Evolutionary conservation across 2,329 filamentous ascomycete species (phyloP), one percentile per base, ranked within the genome.

Genomic region (Tolypocladium tropicale): DNA sequence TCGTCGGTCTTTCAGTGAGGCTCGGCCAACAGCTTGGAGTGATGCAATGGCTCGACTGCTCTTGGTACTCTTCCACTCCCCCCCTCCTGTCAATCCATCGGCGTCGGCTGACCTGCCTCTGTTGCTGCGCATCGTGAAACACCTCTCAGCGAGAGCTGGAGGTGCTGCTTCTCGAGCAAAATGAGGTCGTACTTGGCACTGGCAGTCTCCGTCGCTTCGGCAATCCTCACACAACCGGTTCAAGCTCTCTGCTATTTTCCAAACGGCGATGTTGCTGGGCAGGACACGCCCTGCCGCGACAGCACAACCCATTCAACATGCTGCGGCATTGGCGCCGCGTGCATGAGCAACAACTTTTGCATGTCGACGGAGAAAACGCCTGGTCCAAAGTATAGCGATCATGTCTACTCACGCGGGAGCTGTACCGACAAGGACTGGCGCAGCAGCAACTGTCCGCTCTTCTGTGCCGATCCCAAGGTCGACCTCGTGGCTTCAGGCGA

Each of bases 261-360:
- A 7, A 61, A 68, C 58, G 66, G 69, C 11, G 55, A 56, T 21
- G 37, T 67, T 14, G 61, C 68, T 7, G 53, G 59, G 7, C 61
- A 67, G 52, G 66, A 73, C 57, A 60, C 60, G 0, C 66, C 70
- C 1, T 74, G 70, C 57, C 57, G 51, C 9, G 59, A 64, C 50
- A 60, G 58, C 39, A 65, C 61, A 1, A 53, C 54, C 2, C 59
- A 69, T 32, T 66, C 70, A 0, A 58, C 63, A 1, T 73, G 70
- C 59, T 73, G 70, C 56, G 68, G 68, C 2, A 63, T 65, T n/a
- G 69, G 67, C 9, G 72, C 67, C 50, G 70, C 69, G 1, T 74
- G 71, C 55, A 59, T 71, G 3, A 67, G 63, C 33, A 71, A 70
- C 57, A 62, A 61, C 30, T 59, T 73, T 6, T 74, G 71, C 58